Evolutionary conservation across 2,329 filamentous ascomycete genomes (phyloP).

Genomic region (Trichophyton schoenleinii): DNA sequence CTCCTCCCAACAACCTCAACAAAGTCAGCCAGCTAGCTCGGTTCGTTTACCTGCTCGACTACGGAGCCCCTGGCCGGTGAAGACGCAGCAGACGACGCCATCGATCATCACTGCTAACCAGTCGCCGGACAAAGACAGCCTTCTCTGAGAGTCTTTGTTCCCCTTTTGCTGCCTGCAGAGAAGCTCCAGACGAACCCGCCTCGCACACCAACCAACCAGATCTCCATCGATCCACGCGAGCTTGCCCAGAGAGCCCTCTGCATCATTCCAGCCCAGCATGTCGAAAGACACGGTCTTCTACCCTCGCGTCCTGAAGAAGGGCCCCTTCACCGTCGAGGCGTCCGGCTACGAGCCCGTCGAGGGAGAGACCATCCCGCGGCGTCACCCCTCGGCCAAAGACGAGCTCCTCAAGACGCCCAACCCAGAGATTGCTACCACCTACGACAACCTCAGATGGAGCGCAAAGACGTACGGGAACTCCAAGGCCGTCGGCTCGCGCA

Average conservation of each 20-base stretch:
- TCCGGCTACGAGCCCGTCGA: constrained; percentile 54
- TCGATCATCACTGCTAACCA: too few species aligned
- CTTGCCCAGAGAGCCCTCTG: not conserved
- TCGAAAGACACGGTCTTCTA: constrained; percentile 24
- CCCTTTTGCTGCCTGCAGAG: not conserved
- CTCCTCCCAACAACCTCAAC: not conserved
- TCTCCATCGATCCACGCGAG: not conserved
- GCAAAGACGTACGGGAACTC: constrained; percentile 51
- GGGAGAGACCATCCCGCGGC: constrained; percentile 74
- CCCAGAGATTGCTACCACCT: constrained; percentile 61
- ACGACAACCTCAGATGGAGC: constrained; percentile 61
- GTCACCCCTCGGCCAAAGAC: constrained; percentile 59
- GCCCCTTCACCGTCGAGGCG: constrained; percentile 63
- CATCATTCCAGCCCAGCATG: constrained; percentile 10
- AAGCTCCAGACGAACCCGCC: not conserved
- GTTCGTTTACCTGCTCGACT: not conserved
- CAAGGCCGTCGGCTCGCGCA: constrained; percentile 57
- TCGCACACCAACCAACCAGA: not conserved
- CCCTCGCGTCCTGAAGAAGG: constrained; percentile 49
- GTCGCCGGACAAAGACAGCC: not conserved
- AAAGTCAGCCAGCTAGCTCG: not conserved
- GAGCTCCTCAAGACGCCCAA: constrained; percentile 54
- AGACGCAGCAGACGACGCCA: not conserved
- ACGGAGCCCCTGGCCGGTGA: not conserved
- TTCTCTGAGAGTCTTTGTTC: not conserved